Evolutionary conservation across 345 rosid species (phyloP), one percentile per base, ranked within the genome.

Genomic region (Aurinia saxatilis): DNA sequence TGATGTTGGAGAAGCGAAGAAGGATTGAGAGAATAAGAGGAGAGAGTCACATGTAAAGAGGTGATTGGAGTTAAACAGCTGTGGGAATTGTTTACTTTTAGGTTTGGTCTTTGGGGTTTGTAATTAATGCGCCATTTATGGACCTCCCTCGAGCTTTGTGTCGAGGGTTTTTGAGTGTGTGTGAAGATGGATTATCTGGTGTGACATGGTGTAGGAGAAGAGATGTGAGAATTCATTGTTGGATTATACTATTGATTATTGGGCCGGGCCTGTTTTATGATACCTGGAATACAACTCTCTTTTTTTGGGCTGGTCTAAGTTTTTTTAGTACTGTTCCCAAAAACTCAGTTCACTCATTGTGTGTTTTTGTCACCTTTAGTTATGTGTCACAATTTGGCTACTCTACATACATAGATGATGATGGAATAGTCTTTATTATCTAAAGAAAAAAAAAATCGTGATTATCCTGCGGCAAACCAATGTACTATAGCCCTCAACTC

Each of bases 31-130:
- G 35, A 17, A 29, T 30, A 31, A 7, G 13, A 41, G 16, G 56
- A 23, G 31, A 23, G 38, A 57, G 54, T 74, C 78, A 79, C 76
- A 60, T 68, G 76, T 15, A 39, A 52, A 59, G 67, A 52, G 66
- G 51, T 74, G 80, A 60, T 53, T 79, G 81, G 75, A 27, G 66
- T 65, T 57, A 50, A 74, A 70, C 88, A 80, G 87, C 80, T 85
- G 76, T 73, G 79, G 25, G 48, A 12, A 8, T 6, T 13, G 44
- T 45, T 39, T 33, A 25, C 48, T 17, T 6, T 23, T 23, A n/a
- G n/a, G n/a, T n/a, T n/a, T n/a, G n/a, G n/a, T 23, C 27, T 3
- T 27, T 27, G 1, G 29, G 35, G 36, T 5, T 46, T 12, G 39
- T 63, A 69, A 53, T 77, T 73, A 72, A 74, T 80, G 82, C 80